Evolutionary conservation across 345 rosid species (phyloP).

Genomic region (Carallia pectinifolia): DNA sequence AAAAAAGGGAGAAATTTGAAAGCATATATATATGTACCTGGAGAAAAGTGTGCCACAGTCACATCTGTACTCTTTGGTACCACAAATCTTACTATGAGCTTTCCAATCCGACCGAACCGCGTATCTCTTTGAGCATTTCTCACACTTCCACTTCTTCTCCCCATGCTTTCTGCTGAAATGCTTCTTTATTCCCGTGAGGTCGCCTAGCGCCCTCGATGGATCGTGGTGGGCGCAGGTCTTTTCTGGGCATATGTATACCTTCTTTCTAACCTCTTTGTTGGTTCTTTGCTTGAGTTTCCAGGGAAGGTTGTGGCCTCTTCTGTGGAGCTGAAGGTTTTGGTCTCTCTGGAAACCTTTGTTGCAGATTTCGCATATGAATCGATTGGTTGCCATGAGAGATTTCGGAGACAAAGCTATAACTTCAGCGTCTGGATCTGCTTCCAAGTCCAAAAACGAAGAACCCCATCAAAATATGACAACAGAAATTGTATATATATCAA

Average conservation of each 20-base stretch:
- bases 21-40: slow-evolving; percentile 28
- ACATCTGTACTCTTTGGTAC: slow-evolving; percentile 55
- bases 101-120: slow-evolving; percentile 64
- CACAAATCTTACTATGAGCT: slow-evolving; percentile 54
- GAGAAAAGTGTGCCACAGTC: slow-evolving; percentile 59
- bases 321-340: slow-evolving; percentile 55
- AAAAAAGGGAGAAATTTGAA: not conserved
- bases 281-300: slow-evolving; percentile 56
- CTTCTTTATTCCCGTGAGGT: slow-evolving; percentile 54
- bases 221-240: slow-evolving; percentile 54
- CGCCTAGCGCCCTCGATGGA: slow-evolving; percentile 50
- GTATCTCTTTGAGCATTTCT: slow-evolving; percentile 56
- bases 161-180: slow-evolving; percentile 57
- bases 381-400: slow-evolving; percentile 50
- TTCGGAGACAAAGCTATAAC: slow-evolving; percentile 48
- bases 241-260: slow-evolving; percentile 55
- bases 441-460: not conserved
- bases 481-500: not conserved
- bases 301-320: slow-evolving; percentile 56
- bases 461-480: not conserved
- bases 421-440: slow-evolving; percentile 53
- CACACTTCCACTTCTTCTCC: slow-evolving; percentile 61
- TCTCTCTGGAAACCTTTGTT: slow-evolving; percentile 59
- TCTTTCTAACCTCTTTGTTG: slow-evolving; percentile 40
- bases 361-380: slow-evolving; percentile 56